Percentiles rank a stretch among this genome's conserved stretches.
phyloP scores from a whole-genome alignment of 2,329 filamentous ascomycete genomes.

The Sporothrix dimorphospora region DNA sequence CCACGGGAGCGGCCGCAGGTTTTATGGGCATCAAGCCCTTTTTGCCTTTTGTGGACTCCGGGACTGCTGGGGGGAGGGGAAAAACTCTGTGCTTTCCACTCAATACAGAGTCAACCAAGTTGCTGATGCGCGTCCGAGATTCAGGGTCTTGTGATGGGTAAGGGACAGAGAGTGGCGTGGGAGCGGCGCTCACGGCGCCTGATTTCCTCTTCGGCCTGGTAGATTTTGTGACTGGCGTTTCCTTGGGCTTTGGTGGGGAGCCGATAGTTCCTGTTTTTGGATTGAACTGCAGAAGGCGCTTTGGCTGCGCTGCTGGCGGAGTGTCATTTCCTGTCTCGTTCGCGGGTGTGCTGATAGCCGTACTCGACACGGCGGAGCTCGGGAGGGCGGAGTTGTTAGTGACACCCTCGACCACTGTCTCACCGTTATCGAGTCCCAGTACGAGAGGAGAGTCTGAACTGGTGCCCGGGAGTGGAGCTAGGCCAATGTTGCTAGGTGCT shows the following conservation, averaged over 20 bases:
- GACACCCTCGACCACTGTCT: neutral
- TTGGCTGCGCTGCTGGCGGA: conserved; percentile 37
- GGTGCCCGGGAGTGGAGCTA: neutral
- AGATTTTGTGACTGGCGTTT: neutral
- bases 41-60: neutral
- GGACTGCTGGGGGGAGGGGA: neutral
- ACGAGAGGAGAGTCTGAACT: neutral
- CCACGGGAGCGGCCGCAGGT: neutral
- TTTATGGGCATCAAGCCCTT: neutral
- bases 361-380: neutral
- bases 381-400: neutral
- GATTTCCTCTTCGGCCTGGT: conserved; percentile 24
- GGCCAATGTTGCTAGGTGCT: neutral
- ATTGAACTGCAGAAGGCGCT: conserved; percentile 61
- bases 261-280: conserved; percentile 64
- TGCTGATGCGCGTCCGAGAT: conserved; percentile 27
- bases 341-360: neutral
- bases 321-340: neutral
- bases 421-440: neutral
- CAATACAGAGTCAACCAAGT: conserved; percentile 26
- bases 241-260: conserved; percentile 56
- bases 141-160: conserved; percentile 27
- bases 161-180: neutral
- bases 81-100: conserved; percentile 7
- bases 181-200: neutral